Evolutionary conservation across 1,284 basidiomycete species (phyloP).

Genomic region (Mycena citricolor): DNA sequence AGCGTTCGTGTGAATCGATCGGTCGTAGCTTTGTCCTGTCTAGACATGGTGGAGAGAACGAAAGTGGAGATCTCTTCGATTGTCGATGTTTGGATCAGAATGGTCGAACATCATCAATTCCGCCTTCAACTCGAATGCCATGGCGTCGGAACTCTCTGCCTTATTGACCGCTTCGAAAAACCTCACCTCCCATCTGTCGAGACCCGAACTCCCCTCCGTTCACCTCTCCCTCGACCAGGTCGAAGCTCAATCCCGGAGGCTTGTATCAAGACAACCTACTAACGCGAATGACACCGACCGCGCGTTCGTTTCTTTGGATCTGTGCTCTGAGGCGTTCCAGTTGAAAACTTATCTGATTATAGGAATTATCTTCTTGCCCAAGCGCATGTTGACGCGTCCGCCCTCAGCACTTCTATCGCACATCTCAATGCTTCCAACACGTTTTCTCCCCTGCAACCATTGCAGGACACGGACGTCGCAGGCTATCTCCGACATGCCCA

Average conservation of each 20-base stretch:
- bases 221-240: slow-evolving; percentile 90
- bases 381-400: slow-evolving; percentile 85
- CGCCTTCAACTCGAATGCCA: slow-evolving; percentile 21
- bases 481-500: slow-evolving; percentile 89
- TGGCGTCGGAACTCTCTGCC: slow-evolving; percentile 63
- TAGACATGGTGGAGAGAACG: slow-evolving; percentile 48
- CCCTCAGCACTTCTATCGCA: slow-evolving; percentile 76
- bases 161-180: slow-evolving; percentile 71
- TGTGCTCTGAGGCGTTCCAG: slow-evolving; percentile 1
- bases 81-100: background rate
- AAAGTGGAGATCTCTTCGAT: background rate
- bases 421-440: slow-evolving; percentile 82
- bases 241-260: slow-evolving; percentile 81
- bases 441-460: slow-evolving; percentile 84
- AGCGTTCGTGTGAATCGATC: slow-evolving; percentile 77
- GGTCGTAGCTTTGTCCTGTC: slow-evolving; percentile 82
- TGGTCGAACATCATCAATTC: no score
- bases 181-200: slow-evolving; percentile 71
- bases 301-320: slow-evolving; percentile 55
- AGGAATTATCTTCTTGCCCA: slow-evolving; percentile 87
- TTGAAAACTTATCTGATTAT: slow-evolving; percentile 4
- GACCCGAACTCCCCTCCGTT: slow-evolving; percentile 80
- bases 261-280: slow-evolving; percentile 70
- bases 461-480: slow-evolving; percentile 88
- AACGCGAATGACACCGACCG: slow-evolving; percentile 63